A percentile compares a stretch with the other conserved stretches of the same genome.
These are phyloP conservation scores for Talaromyces adpressus DNA, from an alignment of 495 filamentous ascomycete species.

Conservation along the genomic window DNA sequence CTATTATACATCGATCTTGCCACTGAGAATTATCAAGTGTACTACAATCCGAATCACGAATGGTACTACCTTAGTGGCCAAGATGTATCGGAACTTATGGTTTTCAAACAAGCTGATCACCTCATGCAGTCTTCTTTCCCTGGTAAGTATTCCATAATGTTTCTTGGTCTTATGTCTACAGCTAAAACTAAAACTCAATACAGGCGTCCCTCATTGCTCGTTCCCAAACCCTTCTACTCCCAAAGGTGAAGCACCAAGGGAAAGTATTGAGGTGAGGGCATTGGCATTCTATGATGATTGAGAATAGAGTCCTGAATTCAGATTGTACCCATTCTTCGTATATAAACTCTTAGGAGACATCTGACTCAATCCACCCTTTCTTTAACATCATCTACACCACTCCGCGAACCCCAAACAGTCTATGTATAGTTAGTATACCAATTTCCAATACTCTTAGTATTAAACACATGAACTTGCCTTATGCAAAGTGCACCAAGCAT, in stretches of 20 bases:
- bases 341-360: neutral
- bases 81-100: constrained; percentile 7
- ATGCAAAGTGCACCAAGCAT: neutral
- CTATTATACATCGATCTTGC: constrained; percentile 8
- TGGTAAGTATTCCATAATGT: neutral
- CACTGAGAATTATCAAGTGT: constrained; percentile 10
- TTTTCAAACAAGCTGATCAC: constrained; percentile 6
- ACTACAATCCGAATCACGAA: constrained; percentile 4
- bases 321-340: neutral
- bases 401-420: neutral
- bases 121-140: neutral
- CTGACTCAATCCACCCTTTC: neutral
- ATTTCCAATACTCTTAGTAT: too few species aligned
- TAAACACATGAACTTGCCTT: neutral
- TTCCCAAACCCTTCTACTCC: neutral
- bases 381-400: neutral
- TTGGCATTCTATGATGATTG: neutral
- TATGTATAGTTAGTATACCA: neutral
- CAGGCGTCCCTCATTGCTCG: neutral
- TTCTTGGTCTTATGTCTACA: neutral
- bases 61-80: constrained; percentile 11
- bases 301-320: neutral
- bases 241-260: constrained; percentile 11
- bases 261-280: neutral
- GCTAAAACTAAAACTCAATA: neutral